Evolutionary conservation across 2,329 filamentous ascomycete species (phyloP).

Genomic region (Colletotrichum higginsianum): DNA sequence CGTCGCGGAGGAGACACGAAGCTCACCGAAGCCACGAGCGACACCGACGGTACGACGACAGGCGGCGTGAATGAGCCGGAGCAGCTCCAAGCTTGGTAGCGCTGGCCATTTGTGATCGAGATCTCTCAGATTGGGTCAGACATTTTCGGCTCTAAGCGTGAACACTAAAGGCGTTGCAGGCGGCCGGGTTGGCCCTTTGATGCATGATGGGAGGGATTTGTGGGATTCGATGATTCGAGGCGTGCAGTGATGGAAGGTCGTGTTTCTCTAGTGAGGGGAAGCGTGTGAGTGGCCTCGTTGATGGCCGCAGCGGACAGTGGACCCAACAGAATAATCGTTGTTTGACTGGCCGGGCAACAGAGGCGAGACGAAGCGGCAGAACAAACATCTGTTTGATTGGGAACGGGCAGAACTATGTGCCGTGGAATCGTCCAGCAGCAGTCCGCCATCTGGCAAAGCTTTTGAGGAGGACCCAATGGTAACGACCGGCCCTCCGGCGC

Average conservation of each 20-base stretch:
- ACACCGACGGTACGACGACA: conserved; percentile 48
- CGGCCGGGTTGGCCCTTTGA: conserved; percentile 23
- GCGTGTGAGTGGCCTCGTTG: conserved; percentile 28
- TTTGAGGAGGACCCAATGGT: conserved; percentile 51
- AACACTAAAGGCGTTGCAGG: conserved; percentile 27
- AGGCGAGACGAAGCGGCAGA: conserved; percentile 25
- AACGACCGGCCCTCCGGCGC: conserved; percentile 45
- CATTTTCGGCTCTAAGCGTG: conserved; percentile 25
- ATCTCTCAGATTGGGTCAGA: conserved; percentile 39
- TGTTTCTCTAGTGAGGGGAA: conserved; percentile 29
- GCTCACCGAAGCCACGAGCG: conserved; percentile 50
- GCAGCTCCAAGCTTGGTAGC: conserved; percentile 15
- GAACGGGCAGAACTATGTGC: conserved; percentile 31
- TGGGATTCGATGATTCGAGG: conserved; percentile 40
- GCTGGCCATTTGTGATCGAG: conserved; percentile 18
- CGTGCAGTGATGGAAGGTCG: conserved; percentile 30
- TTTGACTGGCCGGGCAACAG: conserved; percentile 33
- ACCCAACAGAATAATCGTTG: conserved; percentile 21
- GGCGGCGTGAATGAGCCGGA: conserved; percentile 46
- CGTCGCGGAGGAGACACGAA: conserved; percentile 53
- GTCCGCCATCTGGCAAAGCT: conserved; percentile 62
- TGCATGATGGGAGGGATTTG: conserved; percentile 37
- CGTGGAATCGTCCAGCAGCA: conserved; percentile 58
- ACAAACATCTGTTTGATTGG: conserved; percentile 28
- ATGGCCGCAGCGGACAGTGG: conserved; percentile 39